Evolutionary conservation across 2,329 filamentous ascomycete species (phyloP), one percentile per base, ranked within the genome.

Genomic region (Alternaria panax): DNA sequence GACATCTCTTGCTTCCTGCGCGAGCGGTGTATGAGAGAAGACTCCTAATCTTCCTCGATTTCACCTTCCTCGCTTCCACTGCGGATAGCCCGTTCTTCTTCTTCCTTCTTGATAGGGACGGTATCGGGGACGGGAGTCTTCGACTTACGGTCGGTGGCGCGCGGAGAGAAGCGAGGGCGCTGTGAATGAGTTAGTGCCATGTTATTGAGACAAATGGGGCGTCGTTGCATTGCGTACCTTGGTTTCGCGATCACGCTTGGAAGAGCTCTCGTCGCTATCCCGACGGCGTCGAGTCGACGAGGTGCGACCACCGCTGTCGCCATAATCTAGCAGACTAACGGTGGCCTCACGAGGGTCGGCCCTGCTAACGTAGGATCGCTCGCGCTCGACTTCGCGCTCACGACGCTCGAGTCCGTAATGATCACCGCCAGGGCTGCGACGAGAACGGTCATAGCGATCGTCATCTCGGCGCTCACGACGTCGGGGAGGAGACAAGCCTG

Each of bases 51-150:
- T 83, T 98, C 93, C 79, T 97, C 95, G 70, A 99, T 98, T 82
- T 99, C 95, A 52, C 95, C 95, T 80, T 99, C 95, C 80, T 99
- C 95, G 74, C 93, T 97, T 53, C 95, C 95, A 59, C 91, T 94
- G 72, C 91, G 89, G 56, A 93, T 83, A 56, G 84, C 82, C 51
- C 87, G 83, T 63, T 91, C 88, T 65, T 91, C 88, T 60, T 86
- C 81, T 57, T 62, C 59, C 40, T 64, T 64, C 66, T 84, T 81
- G 48, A 68, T 56, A 18, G 71, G 34, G 28, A 14, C 32, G 45
- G 20, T 65, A 51, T 73, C 71, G 38, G 74, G 72, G 53, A 75
- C 63, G 41, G 86, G 85, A 50, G 85, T 86, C 78, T 83, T 88
- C 76, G 84, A 85, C 75, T 84, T 85, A 73, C 83, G 73, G 48